phyloP scores from a whole-genome alignment of 345 rosid species.

The Eucalyptus melliodora region DNA sequence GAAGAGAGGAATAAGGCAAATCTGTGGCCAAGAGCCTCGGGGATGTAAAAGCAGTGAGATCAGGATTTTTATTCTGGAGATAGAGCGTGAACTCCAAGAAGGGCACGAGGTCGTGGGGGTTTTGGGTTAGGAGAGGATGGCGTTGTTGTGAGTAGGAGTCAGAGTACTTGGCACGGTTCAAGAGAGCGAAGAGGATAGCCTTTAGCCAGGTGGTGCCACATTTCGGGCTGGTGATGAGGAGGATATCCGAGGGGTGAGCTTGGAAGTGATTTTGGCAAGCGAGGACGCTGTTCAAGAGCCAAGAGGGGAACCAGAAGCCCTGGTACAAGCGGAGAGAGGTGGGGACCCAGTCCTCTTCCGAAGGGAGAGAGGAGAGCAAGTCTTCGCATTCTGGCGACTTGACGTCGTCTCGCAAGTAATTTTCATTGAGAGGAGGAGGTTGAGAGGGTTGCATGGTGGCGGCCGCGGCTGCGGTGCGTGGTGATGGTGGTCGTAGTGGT shows the following conservation, averaged over 20 bases:
- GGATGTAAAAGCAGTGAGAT: not conserved
- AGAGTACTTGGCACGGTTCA: not conserved
- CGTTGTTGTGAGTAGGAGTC: not conserved
- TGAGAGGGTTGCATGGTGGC: not conserved
- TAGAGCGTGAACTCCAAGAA: not conserved
- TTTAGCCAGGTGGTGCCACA: not conserved
- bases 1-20: not conserved
- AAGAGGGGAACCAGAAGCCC: not conserved
- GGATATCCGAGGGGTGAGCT: not conserved
- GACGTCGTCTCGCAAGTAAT: not conserved
- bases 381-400: not conserved
- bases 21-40: not conserved
- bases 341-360: not conserved
- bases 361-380: not conserved
- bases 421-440: not conserved
- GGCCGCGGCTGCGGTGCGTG: fast-evolving
- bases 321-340: not conserved
- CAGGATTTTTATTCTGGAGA: not conserved
- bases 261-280: not conserved
- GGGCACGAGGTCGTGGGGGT: constrained; percentile 3
- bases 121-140: not conserved
- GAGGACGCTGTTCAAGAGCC: not conserved
- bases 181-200: not conserved
- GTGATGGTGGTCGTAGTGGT: not conserved
- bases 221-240: not conserved